Evolutionary conservation across 2,329 filamentous ascomycete species (phyloP).

Genomic region (Cadophora luteo-olivacea): DNA sequence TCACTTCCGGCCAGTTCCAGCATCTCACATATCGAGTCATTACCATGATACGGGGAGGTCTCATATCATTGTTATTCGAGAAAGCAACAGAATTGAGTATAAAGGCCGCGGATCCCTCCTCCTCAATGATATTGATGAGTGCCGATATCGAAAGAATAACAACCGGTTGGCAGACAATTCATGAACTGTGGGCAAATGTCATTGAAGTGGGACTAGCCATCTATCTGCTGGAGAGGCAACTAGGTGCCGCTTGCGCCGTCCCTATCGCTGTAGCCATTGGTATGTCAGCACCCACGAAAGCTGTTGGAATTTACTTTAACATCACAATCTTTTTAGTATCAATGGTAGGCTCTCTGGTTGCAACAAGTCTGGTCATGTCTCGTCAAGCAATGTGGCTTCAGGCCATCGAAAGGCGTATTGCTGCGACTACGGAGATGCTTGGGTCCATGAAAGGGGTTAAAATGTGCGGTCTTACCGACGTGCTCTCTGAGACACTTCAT

Average conservation of each 20-base stretch:
- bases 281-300: background rate
- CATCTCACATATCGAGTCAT: slow-evolving; percentile 7
- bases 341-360: background rate
- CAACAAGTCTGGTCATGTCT: background rate
- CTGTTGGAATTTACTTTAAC: background rate
- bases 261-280: slow-evolving; percentile 4
- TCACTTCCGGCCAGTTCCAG: background rate
- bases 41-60: background rate
- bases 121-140: slow-evolving; percentile 6
- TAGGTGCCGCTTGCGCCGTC: slow-evolving; percentile 28
- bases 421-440: slow-evolving; percentile 8
- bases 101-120: background rate
- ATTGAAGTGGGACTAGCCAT: slow-evolving; percentile 46
- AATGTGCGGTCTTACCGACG: background rate
- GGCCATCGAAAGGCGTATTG: slow-evolving; percentile 6
- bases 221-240: slow-evolving; percentile 45
- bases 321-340: background rate
- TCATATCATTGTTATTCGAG: background rate
- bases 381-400: slow-evolving; percentile 9
- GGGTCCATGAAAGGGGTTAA: slow-evolving; percentile 21
- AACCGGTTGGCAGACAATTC: background rate
- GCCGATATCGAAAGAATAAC: slow-evolving; percentile 8
- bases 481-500: background rate
- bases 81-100: background rate
- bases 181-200: slow-evolving; percentile 44